Conservation (phyloP, 2,329 filamentous ascomycete species). For the Calonectria pseudoturangicola region DNA sequence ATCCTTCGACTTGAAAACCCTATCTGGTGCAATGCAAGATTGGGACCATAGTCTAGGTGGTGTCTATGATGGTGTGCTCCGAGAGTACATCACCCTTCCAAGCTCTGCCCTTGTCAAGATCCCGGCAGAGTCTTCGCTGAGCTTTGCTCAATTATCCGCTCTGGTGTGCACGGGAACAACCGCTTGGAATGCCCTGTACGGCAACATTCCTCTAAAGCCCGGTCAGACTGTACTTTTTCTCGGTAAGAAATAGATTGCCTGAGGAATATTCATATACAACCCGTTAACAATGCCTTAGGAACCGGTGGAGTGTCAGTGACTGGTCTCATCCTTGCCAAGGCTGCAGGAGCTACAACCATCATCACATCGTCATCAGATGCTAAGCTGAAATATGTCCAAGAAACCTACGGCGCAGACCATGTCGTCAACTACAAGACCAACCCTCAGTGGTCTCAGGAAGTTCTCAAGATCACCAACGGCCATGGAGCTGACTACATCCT, state of each 20-base stretch:
- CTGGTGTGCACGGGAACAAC: constrained; percentile 67
- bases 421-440: constrained; percentile 69
- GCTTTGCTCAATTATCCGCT: constrained; percentile 60
- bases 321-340: constrained; percentile 67
- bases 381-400: constrained; percentile 64
- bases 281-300: constrained; percentile 53
- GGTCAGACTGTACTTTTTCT: constrained; percentile 62
- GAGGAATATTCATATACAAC: background rate
- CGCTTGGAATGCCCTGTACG: constrained; percentile 69
- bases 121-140: constrained; percentile 59
- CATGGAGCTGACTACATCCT: constrained; percentile 65
- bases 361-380: constrained; percentile 70
- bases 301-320: constrained; percentile 68
- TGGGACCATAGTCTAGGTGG: constrained; percentile 55
- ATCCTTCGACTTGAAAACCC: constrained; percentile 47
- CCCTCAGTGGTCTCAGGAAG: constrained; percentile 66
- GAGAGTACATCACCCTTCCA: constrained; percentile 65
- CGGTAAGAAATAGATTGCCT: constrained; percentile 43
- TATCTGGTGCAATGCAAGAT: constrained; percentile 53
- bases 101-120: constrained; percentile 62
- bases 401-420: constrained; percentile 63
- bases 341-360: constrained; percentile 65
- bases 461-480: constrained; percentile 64
- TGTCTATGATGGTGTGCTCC: constrained; percentile 61
- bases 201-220: constrained; percentile 61